These are phyloP conservation scores for Mallotus nudiflorus DNA, from an alignment of 345 rosid genomes.

Conservation along the genomic window DNA sequence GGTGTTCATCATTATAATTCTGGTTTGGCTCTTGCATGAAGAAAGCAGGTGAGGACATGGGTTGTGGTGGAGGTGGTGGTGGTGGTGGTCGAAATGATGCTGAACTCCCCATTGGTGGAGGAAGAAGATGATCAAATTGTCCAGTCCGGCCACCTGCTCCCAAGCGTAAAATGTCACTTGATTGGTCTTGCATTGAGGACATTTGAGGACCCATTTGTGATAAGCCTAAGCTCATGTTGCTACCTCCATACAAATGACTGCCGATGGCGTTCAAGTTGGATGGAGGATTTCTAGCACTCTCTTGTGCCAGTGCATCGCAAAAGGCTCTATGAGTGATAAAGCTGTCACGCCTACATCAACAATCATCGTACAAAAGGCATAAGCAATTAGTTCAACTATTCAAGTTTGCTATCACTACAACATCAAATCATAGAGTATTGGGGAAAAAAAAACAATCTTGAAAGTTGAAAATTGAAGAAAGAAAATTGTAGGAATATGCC, in stretches of 20 bases:
- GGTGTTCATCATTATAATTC: conserved; percentile 44
- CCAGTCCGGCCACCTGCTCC: conserved; percentile 41
- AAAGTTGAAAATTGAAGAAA: not conserved
- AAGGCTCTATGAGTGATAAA: conserved; percentile 82
- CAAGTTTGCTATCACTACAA: too few relatives aligned
- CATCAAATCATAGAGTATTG: too few relatives aligned
- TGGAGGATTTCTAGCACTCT: conserved; percentile 72
- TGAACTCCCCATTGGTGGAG: conserved; percentile 40
- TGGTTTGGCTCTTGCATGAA: conserved; percentile 56
- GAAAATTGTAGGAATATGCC: not conserved
- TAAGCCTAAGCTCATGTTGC: conserved; percentile 53
- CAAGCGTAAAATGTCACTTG: conserved; percentile 50
- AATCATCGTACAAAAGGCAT: not conserved
- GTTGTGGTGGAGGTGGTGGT: too few relatives aligned
- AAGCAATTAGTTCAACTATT: not conserved
- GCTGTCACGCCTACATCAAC: conserved; percentile 66
- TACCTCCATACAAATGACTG: conserved; percentile 59
- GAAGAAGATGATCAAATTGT: conserved; percentile 51
- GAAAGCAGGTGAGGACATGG: conserved; percentile 41
- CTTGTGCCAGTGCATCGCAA: conserved; percentile 82
- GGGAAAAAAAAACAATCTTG: too few relatives aligned
- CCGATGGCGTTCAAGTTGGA: conserved; percentile 48
- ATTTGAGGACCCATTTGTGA: conserved; percentile 59
- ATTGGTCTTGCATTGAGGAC: conserved; percentile 41
- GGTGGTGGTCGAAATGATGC: conserved; percentile 27